Percentiles rank a stretch among this genome's conserved stretches.
Conservation (phyloP, 768 basidiomycete species). For the Termitomyces sp. region DNA sequence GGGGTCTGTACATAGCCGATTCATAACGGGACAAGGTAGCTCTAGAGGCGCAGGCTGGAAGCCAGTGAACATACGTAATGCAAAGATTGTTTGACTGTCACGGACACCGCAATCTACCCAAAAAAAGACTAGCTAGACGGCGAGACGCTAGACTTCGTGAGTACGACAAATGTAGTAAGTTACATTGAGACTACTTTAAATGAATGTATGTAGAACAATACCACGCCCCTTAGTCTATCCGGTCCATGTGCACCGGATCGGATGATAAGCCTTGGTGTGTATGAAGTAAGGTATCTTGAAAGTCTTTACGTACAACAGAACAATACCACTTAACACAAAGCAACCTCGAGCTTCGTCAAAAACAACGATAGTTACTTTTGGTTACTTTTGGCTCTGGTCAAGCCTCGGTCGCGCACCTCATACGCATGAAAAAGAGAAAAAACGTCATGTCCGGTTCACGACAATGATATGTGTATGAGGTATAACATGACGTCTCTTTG, state of each 20-base stretch:
- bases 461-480: not conserved
- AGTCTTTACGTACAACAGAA: not conserved
- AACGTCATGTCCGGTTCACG: too few relatives aligned
- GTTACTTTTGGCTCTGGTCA: not conserved
- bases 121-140: not conserved
- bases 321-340: not conserved
- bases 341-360: not conserved
- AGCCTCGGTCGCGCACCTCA: not conserved
- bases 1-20: not conserved
- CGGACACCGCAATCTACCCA: not conserved
- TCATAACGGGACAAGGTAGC: not conserved
- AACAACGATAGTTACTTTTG: not conserved
- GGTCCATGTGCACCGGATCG: not conserved
- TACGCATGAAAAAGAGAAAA: not conserved
- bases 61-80: not conserved
- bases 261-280: not conserved
- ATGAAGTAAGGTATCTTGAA: not conserved
- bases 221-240: not conserved
- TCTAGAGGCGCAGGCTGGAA: too few relatives aligned
- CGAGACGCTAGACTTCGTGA: not conserved
- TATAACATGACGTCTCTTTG: not conserved
- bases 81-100: not conserved
- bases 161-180: not conserved
- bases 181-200: not conserved
- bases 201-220: not conserved